Percentiles rank a stretch among this genome's conserved stretches.
Evolutionary conservation across 345 rosid species (phyloP).

Genomic region (Gossypium ekmanianum): DNA sequence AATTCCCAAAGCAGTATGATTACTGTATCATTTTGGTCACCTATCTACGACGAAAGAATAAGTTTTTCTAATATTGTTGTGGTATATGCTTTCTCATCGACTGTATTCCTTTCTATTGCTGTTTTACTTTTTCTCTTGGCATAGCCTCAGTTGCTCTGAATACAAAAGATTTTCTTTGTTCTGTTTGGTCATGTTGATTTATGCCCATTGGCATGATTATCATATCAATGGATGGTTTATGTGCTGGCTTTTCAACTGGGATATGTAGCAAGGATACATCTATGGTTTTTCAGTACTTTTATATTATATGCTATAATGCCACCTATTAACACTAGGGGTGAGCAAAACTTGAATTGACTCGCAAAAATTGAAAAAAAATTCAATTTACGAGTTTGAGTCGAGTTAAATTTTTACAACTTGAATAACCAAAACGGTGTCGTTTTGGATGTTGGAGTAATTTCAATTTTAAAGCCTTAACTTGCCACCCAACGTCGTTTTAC

Average conservation of each 20-base stretch:
- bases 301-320: no score
- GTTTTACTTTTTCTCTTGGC: background rate
- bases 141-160: background rate
- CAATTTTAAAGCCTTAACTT: no score
- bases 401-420: no score
- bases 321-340: no score
- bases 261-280: no score
- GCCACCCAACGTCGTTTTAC: no score
- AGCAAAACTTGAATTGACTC: no score
- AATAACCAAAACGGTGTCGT: no score
- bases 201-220: background rate
- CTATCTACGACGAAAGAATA: background rate
- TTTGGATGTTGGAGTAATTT: no score
- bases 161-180: background rate
- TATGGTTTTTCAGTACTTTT: no score
- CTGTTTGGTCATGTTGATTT: constrained; percentile 6
- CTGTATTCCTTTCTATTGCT: background rate
- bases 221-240: background rate
- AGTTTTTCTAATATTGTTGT: background rate
- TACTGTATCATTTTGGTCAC: background rate
- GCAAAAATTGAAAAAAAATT: no score
- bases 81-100: background rate
- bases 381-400: no score
- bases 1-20: background rate
- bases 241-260: background rate